Evolutionary conservation across 164 flowering plant genomes (phyloP).

Genomic region (Tetracentron sinense): DNA sequence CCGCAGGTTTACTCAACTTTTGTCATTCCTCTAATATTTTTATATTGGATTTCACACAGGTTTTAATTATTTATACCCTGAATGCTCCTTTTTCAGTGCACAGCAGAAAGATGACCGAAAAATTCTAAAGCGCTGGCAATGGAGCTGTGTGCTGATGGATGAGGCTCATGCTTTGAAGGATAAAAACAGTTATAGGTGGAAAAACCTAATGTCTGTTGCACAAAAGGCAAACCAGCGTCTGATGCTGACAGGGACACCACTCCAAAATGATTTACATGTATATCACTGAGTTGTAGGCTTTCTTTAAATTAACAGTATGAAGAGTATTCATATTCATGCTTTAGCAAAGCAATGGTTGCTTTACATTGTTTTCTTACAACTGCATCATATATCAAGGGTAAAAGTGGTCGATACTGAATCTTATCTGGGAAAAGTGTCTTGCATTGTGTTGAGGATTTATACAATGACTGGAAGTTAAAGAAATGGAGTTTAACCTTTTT

Average conservation of each 20-base stretch:
- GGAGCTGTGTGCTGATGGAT: slow-evolving; percentile 98
- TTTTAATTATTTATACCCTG: not conserved
- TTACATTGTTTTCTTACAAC: not conserved
- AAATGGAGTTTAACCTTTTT: no score
- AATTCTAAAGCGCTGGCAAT: slow-evolving; percentile 71
- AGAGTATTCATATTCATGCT: not conserved
- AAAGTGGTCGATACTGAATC: not conserved
- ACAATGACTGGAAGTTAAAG: no score
- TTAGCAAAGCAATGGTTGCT: not conserved
- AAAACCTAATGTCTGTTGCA: slow-evolving; percentile 87
- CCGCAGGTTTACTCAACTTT: slow-evolving; percentile 57
- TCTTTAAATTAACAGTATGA: not conserved
- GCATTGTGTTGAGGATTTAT: no score
- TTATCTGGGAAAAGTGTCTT: not conserved
- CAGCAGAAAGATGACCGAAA: slow-evolving; percentile 99
- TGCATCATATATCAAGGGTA: not conserved
- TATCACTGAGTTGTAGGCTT: slow-evolving; percentile 9
- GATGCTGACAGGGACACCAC: slow-evolving; percentile 96
- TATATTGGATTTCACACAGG: not conserved
- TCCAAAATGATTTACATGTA: slow-evolving; percentile 96
- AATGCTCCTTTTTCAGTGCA: slow-evolving; percentile 34
- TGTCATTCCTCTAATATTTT: not conserved
- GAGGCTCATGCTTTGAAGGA: slow-evolving; percentile 99
- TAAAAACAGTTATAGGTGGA: slow-evolving; percentile 91
- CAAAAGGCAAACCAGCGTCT: slow-evolving; percentile 85